Base-by-base conservation (phyloP, 495 filamentous ascomycete species). In the Podospora anserina region DNA sequence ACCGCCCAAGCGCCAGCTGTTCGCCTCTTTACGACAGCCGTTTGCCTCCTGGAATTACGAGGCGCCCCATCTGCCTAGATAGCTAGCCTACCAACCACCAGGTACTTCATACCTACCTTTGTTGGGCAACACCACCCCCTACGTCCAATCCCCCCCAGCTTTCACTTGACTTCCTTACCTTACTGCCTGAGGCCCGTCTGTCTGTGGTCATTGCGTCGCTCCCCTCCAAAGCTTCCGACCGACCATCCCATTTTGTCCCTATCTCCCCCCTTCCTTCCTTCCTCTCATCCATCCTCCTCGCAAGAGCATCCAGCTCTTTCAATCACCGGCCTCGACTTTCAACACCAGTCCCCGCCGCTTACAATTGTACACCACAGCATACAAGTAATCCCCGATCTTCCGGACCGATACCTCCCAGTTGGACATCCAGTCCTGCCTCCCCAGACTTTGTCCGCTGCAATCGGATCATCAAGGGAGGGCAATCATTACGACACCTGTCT, bases 31-130 rank as follows among this genome's bases (percentile, higher is more conserved):
- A 58, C 58, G 63, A 58, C 19, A 23, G 34, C 20, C 53, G 61
- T 66, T 70, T 65, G 64, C 65, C 64, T 68, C 58, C 68, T 60
- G 11, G 28, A 57, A 18, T 72, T 72, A 70, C 71, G 73, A 70
- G 66, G 63, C 74, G 66, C 58, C 63, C 1, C 54, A 67, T 70
- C 74, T 75, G 76, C 76, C 74, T 77, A 64, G 66, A 54, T 13
- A 59, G 39, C 15, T 49, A 28, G 54, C 54, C 70, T 74, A 74
- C 63, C 72, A 72, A 66, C 54, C 53, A 44, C 61, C 66, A 76
- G 75, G 74, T 76, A 76, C 72, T 55, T 19, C 72, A 34, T 72
- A 71, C 69, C 55, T 72, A 71, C 69, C 55, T 58, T 26, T 58
- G 55, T 58, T 26, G 23, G 19, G 4, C 54, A 13, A 18, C 16